Conservation (phyloP, 805 yeast species). For the Cyberlindnera suaveolens region DNA sequence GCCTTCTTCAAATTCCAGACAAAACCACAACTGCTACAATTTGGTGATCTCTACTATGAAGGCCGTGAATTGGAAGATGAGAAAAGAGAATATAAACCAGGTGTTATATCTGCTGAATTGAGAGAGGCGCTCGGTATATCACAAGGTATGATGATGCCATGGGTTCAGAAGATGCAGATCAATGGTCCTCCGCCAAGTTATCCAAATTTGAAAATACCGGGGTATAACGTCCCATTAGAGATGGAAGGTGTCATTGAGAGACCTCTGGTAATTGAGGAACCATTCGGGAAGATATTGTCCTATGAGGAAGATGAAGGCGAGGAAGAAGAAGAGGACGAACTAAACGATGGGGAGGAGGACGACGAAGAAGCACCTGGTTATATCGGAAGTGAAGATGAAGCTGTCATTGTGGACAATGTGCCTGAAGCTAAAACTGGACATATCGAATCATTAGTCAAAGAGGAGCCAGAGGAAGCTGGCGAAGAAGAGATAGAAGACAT, state of each 20-base stretch:
- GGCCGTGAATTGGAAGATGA: slow-evolving; percentile 56
- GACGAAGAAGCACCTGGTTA: slow-evolving; percentile 15
- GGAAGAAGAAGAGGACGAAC: slow-evolving; percentile 21
- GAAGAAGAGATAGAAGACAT: slow-evolving; percentile 23
- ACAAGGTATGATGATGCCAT: slow-evolving; percentile 50
- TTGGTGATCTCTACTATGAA: slow-evolving; percentile 78
- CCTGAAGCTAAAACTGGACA: slow-evolving; percentile 19
- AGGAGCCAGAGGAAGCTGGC: slow-evolving; percentile 7
- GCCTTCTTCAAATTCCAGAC: slow-evolving; percentile 82
- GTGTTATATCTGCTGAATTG: slow-evolving; percentile 56
- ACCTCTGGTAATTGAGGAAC: slow-evolving; percentile 14
- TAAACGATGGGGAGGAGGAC: slow-evolving; percentile 14
- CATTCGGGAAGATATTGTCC: slow-evolving; percentile 28
- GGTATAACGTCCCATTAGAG: slow-evolving; percentile 37
- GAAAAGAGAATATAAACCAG: slow-evolving; percentile 51
- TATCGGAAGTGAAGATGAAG: slow-evolving; percentile 3
- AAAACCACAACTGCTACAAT: slow-evolving; percentile 59
- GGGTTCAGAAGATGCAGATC: slow-evolving; percentile 65
- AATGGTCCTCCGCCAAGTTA: slow-evolving; percentile 84
- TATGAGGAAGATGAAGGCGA: slow-evolving; percentile 20
- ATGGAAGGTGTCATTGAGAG: slow-evolving; percentile 27
- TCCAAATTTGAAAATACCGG: slow-evolving; percentile 55
- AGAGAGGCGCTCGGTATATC: slow-evolving; percentile 64
- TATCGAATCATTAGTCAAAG: slow-evolving; percentile 10
- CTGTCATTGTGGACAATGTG: slow-evolving; percentile 5